phyloP scores from a whole-genome alignment of 2,329 filamentous ascomycete species.

The Colletotrichum navitas region DNA sequence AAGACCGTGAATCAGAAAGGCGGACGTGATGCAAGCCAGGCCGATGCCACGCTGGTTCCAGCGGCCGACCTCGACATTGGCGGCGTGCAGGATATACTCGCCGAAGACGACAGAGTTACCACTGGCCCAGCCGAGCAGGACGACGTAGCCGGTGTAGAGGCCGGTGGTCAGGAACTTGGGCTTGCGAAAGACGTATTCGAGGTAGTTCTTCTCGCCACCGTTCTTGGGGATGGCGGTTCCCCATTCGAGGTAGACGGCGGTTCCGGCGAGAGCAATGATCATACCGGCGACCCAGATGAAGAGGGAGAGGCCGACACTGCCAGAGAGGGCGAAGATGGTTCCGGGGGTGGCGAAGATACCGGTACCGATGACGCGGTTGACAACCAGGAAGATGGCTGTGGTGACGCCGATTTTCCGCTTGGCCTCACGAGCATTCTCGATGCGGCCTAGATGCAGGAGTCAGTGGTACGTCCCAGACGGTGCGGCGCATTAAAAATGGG shows the following conservation, averaged over 20 bases:
- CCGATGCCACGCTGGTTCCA: conserved; percentile 78
- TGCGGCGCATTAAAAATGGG: background rate
- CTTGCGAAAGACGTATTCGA: conserved; percentile 72
- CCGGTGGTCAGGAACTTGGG: conserved; percentile 72
- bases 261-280: conserved; percentile 71
- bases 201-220: conserved; percentile 76
- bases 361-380: conserved; percentile 75
- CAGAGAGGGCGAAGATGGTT: conserved; percentile 67
- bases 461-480: background rate
- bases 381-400: conserved; percentile 70
- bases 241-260: conserved; percentile 75
- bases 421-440: conserved; percentile 58
- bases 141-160: conserved; percentile 71
- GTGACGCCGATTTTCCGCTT: conserved; percentile 68
- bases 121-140: conserved; percentile 75
- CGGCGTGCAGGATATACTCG: conserved; percentile 77
- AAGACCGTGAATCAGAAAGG: conserved; percentile 74
- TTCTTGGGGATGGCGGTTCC: conserved; percentile 74
- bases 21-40: conserved; percentile 73
- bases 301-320: conserved; percentile 72
- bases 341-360: conserved; percentile 76
- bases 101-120: conserved; percentile 78
- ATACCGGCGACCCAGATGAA: conserved; percentile 74
- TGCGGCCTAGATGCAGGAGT: conserved; percentile 44
- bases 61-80: conserved; percentile 69